These are phyloP conservation scores for Monosporozyma yasuniensis DNA, from an alignment of 805 yeast species.

Conservation along the genomic window DNA sequence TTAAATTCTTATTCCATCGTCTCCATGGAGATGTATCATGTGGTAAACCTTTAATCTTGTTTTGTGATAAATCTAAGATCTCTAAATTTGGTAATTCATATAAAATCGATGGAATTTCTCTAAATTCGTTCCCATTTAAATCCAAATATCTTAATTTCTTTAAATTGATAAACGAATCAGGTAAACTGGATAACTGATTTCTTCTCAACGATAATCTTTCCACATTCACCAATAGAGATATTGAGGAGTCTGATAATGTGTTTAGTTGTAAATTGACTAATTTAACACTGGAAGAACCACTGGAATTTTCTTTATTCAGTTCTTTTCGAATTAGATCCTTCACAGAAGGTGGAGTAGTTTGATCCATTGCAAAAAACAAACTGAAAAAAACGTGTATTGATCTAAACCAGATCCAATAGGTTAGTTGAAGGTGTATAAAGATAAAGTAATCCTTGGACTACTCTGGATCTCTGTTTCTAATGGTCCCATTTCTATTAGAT, in stretches of 20 bases:
- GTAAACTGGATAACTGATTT: constrained; percentile 41
- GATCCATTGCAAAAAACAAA: background rate
- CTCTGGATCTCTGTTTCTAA: background rate
- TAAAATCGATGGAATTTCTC: constrained; percentile 43
- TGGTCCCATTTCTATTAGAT: background rate
- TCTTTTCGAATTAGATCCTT: constrained; percentile 43
- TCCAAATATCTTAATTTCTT: constrained; percentile 50
- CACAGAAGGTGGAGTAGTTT: background rate
- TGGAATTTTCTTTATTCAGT: constrained; percentile 27
- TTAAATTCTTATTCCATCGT: constrained; percentile 36
- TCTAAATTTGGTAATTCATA: constrained; percentile 39
- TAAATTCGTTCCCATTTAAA: constrained; percentile 50
- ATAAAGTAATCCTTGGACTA: background rate
- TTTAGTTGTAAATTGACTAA: constrained; percentile 34
- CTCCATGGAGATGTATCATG: constrained; percentile 27
- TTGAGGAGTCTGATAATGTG: constrained; percentile 32
- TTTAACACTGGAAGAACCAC: constrained; percentile 25
- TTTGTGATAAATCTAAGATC: constrained; percentile 56
- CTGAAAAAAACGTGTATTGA: background rate
- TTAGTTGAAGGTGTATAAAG: background rate
- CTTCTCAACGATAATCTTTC: constrained; percentile 47
- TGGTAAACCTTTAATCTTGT: constrained; percentile 44
- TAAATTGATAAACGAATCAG: constrained; percentile 38
- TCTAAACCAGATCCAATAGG: background rate
- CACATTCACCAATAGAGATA: constrained; percentile 32